Evolutionary conservation across 768 basidiomycete species (phyloP).

Genomic region (Mycena indigotica): DNA sequence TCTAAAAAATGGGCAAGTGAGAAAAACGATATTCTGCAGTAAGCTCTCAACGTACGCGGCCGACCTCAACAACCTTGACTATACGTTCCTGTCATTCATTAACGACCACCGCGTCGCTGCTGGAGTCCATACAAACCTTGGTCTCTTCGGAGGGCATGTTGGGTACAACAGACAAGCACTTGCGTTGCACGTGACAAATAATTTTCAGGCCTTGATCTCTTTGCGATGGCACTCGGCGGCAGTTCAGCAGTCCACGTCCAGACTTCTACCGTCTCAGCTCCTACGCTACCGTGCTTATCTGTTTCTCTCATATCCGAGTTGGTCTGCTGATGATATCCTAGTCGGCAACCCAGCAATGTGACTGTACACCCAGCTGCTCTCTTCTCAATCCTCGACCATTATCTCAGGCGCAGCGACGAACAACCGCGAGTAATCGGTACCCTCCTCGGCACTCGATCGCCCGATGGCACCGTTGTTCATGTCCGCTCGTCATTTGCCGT

Average conservation of each 20-base stretch:
- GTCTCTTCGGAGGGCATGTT: slow-evolving; percentile 89
- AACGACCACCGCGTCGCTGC: not conserved
- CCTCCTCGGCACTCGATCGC: slow-evolving; percentile 78
- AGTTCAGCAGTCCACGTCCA: slow-evolving; percentile 57
- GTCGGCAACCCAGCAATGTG: slow-evolving; percentile 71
- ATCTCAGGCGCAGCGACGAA: slow-evolving; percentile 79
- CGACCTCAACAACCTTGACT: slow-evolving; percentile 75
- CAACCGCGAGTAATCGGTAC: slow-evolving; percentile 95
- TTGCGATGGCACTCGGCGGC: slow-evolving; percentile 49
- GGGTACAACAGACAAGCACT: not conserved
- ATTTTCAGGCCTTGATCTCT: slow-evolving; percentile 8
- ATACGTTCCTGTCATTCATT: slow-evolving; percentile 71
- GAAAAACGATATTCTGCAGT: no score
- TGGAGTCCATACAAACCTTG: slow-evolving; percentile 52
- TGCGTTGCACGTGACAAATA: not conserved
- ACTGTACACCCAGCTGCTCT: slow-evolving; percentile 91
- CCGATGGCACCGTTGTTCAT: slow-evolving; percentile 59
- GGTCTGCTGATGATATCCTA: slow-evolving; percentile 31
- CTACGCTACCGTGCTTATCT: slow-evolving; percentile 42
- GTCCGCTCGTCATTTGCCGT: slow-evolving; percentile 89
- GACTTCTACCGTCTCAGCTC: slow-evolving; percentile 32
- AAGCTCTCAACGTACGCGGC: slow-evolving; percentile 57
- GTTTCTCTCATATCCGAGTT: not conserved
- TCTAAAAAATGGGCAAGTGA: slow-evolving; percentile 50
- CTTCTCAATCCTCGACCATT: slow-evolving; percentile 95